phyloP scores from a whole-genome alignment of 2,329 filamentous ascomycete genomes.

The Hymenoscyphus linearis region DNA sequence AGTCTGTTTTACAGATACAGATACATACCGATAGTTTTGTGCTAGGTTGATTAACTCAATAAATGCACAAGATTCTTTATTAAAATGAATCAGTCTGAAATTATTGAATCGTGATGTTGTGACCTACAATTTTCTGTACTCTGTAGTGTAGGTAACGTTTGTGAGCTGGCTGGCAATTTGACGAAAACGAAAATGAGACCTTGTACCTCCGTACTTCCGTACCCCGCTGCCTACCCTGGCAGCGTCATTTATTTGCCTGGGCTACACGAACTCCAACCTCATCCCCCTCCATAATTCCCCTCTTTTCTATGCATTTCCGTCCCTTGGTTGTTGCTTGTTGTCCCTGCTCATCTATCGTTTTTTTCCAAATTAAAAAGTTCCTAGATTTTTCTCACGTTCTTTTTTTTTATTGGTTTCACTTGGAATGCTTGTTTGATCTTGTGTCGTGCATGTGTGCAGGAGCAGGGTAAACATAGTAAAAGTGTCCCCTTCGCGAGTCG shows the following conservation, averaged over 20 bases:
- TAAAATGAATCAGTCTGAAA: neutral
- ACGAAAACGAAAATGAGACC: no score
- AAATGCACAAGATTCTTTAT: neutral
- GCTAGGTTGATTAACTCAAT: neutral
- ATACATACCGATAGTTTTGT: neutral
- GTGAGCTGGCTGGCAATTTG: no score
- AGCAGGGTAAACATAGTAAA: neutral
- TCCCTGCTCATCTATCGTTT: neutral
- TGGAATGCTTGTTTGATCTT: neutral
- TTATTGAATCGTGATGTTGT: no score
- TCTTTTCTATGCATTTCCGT: neutral
- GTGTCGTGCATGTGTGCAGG: no score
- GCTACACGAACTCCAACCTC: no score
- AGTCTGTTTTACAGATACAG: no score
- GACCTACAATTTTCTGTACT: no score
- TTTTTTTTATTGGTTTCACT: neutral
- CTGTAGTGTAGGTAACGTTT: no score
- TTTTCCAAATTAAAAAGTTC: neutral
- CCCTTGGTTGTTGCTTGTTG: neutral
- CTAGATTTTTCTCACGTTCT: neutral
- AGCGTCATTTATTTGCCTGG: no score
- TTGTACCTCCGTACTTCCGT: no score
- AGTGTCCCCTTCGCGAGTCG: neutral
- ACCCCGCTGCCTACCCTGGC: no score
- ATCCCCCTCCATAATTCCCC: neutral